These are phyloP conservation scores for Rhazya stricta DNA, from an alignment of 257 asterid species.

Conservation along the genomic window DNA sequence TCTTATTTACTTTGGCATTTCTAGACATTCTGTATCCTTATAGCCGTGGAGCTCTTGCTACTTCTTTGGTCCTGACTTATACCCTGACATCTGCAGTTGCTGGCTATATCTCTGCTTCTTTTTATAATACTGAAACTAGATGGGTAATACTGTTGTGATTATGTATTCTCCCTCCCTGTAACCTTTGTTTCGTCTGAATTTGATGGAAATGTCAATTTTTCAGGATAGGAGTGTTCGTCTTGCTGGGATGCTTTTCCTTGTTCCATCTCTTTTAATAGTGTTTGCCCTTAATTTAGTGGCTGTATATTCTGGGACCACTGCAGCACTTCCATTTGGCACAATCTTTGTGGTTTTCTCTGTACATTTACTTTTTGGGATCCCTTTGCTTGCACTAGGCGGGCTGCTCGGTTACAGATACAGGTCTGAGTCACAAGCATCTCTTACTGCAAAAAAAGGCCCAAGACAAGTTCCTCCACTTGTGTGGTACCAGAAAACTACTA, in stretches of 20 bases:
- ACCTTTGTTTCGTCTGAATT: background rate
- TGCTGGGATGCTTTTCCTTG: conserved; percentile 49
- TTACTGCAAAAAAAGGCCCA: conserved; percentile 41
- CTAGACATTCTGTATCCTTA: conserved; percentile 66
- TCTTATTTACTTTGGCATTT: conserved; percentile 52
- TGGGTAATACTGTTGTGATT: conserved; percentile 43
- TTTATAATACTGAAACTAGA: conserved; percentile 55
- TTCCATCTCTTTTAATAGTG: conserved; percentile 42
- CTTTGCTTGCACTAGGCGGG: conserved; percentile 60
- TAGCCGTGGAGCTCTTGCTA: conserved; percentile 62
- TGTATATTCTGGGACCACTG: conserved; percentile 44
- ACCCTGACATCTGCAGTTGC: conserved; percentile 67
- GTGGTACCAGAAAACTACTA: conserved; percentile 64
- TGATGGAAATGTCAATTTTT: conserved; percentile 18
- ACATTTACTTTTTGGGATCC: conserved; percentile 52
- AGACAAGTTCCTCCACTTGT: conserved; percentile 48
- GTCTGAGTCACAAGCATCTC: conserved; percentile 43
- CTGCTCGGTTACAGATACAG: conserved; percentile 47
- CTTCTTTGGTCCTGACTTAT: conserved; percentile 44
- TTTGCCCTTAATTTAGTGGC: conserved; percentile 57
- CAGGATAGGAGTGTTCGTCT: conserved; percentile 51
- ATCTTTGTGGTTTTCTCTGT: conserved; percentile 41
- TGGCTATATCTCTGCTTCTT: conserved; percentile 63
- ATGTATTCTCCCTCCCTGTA: background rate
- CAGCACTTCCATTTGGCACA: conserved; percentile 69